phyloP scores from a whole-genome alignment of 2,329 filamentous ascomycete species.

The Paracoccidioides lutzii region DNA sequence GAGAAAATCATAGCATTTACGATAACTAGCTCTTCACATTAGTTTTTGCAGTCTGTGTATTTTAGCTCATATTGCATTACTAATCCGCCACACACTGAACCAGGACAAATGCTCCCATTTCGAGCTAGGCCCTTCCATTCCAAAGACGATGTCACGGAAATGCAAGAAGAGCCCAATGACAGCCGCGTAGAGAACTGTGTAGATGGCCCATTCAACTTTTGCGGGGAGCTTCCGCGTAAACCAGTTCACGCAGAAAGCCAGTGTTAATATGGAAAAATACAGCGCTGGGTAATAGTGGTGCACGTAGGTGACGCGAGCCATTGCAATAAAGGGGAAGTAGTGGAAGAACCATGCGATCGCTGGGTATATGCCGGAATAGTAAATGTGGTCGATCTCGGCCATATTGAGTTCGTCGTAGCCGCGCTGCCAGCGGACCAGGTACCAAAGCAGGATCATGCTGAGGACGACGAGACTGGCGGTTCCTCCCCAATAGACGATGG shows the following conservation, averaged over 20 bases:
- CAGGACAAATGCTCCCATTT: constrained; percentile 90
- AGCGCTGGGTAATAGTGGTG: constrained; percentile 98
- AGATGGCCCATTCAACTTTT: constrained; percentile 54
- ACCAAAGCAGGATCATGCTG: constrained; percentile 63
- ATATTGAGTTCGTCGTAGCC: constrained; percentile 73
- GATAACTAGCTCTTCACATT: not conserved
- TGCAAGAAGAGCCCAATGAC: constrained; percentile 74
- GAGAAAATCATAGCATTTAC: not conserved
- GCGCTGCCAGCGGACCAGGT: constrained; percentile 88
- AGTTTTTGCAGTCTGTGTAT: too few species aligned
- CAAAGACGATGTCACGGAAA: constrained; percentile 91
- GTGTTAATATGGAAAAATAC: constrained; percentile 85
- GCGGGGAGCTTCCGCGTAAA: constrained; percentile 54
- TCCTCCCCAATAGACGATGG: constrained; percentile 88
- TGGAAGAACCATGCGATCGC: constrained; percentile 90
- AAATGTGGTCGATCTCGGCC: constrained; percentile 79
- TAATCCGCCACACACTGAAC: constrained; percentile 77
- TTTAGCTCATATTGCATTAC: constrained; percentile 38
- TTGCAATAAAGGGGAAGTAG: constrained; percentile 88
- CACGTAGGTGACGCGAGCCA: constrained; percentile 98
- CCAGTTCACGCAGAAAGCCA: constrained; percentile 85
- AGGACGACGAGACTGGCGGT: constrained; percentile 67
- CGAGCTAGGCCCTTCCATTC: constrained; percentile 74
- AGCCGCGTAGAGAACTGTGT: constrained; percentile 57
- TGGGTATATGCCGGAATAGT: constrained; percentile 86